A percentile compares a stretch with the other conserved stretches of the same genome.
Conservation (phyloP, 345 rosid species). For the Boechera divaricarpa region DNA sequence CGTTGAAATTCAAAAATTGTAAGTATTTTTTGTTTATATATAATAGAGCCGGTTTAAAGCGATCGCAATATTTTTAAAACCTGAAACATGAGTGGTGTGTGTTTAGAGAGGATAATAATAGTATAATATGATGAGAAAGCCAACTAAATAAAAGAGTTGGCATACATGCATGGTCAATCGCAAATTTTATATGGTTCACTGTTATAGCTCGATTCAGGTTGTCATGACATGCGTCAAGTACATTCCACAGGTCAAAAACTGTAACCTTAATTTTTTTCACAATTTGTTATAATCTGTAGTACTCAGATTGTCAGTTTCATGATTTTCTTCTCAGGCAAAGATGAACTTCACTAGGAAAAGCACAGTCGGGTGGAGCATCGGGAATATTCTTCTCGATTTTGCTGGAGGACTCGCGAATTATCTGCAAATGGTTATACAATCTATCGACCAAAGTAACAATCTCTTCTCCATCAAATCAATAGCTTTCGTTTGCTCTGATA, state of each 20-base stretch:
- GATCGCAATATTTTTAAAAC: no score
- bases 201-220: slow-evolving; percentile 86
- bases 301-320: slow-evolving; percentile 5
- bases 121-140: no score
- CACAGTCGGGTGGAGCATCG: slow-evolving; percentile 92
- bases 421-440: slow-evolving; percentile 74
- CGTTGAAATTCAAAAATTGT: no score
- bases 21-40: no score
- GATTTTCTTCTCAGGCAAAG: slow-evolving; percentile 55
- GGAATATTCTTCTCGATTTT: slow-evolving; percentile 88
- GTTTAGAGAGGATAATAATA: no score
- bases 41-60: no score
- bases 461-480: slow-evolving; percentile 19
- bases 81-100: no score
- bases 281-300: background rate
- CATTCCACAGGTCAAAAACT: slow-evolving; percentile 75
- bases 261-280: background rate
- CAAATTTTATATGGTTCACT: slow-evolving; percentile 1
- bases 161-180: no score
- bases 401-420: slow-evolving; percentile 73
- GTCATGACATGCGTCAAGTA: slow-evolving; percentile 82
- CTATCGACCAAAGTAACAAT: slow-evolving; percentile 80
- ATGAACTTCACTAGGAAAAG: slow-evolving; percentile 88
- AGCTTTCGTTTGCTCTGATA: slow-evolving; percentile 15
- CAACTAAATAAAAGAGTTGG: slow-evolving; percentile 49